phyloP scores from a whole-genome alignment of 306 rosid species.

The Trifolium repens region DNA sequence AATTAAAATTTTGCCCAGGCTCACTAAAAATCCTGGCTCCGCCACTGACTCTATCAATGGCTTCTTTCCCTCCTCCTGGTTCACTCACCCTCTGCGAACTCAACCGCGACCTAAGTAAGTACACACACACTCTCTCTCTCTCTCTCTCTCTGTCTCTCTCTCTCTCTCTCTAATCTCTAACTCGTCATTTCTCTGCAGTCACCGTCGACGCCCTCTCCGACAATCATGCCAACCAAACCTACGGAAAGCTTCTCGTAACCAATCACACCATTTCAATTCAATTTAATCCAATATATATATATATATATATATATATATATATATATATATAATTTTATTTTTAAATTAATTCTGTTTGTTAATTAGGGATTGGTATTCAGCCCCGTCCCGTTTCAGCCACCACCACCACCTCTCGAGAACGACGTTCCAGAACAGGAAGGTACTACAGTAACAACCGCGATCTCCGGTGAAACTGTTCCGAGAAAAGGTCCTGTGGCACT shows the following conservation, averaged over 20 bases:
- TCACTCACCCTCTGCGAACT: conserved; percentile 91
- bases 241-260: conserved; percentile 80
- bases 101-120: conserved; percentile 81
- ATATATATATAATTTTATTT: background rate
- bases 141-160: conserved; percentile 12
- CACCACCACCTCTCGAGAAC: conserved; percentile 49
- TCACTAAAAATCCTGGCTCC: too few relatives aligned
- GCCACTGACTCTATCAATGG: background rate
- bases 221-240: conserved; percentile 70
- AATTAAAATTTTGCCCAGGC: too few relatives aligned
- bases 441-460: background rate
- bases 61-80: conserved; percentile 69
- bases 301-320: too few relatives aligned
- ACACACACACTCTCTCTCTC: background rate
- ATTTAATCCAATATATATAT: background rate
- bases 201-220: conserved; percentile 77
- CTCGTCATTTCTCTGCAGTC: conserved; percentile 55
- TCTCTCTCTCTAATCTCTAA: conserved; percentile 6
- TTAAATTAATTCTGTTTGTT: background rate
- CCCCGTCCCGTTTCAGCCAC: conserved; percentile 73
- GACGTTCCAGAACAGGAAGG: conserved; percentile 47
- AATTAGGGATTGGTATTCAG: conserved; percentile 81
- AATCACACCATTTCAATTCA: background rate
- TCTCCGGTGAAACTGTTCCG: conserved; percentile 36
- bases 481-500: conserved; percentile 51